Evolutionary conservation across 2,329 filamentous ascomycete genomes (phyloP).

Genomic region (Gnomoniopsis smithogilvyi): DNA sequence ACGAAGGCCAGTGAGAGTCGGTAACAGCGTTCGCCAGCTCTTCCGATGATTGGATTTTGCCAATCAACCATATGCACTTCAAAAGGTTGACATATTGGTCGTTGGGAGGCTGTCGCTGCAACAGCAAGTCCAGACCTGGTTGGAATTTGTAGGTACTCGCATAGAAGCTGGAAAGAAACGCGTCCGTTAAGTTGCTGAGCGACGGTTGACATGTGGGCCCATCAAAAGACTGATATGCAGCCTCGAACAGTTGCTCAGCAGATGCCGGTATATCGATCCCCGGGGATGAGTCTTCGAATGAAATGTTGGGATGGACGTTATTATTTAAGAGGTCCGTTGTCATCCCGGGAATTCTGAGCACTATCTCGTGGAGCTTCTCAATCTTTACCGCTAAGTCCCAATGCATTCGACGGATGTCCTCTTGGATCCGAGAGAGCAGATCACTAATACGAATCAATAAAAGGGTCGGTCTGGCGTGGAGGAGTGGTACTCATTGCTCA

Average conservation of each 20-base stretch:
- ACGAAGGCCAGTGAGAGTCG: constrained; percentile 34
- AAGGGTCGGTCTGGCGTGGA: not conserved
- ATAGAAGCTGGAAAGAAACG: constrained; percentile 29
- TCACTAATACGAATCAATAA: constrained; percentile 23
- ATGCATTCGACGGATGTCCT: constrained; percentile 21
- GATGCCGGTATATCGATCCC: not conserved
- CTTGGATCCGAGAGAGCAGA: constrained; percentile 27
- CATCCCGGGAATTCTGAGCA: constrained; percentile 15
- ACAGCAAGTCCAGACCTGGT: constrained; percentile 24
- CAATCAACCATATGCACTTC: constrained; percentile 32
- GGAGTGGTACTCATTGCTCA: constrained; percentile 20
- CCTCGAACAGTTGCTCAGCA: not conserved
- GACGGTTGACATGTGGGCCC: constrained; percentile 20
- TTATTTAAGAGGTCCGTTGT: not conserved
- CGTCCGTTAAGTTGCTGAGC: constrained; percentile 28
- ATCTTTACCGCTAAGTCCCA: constrained; percentile 19
- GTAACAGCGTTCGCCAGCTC: constrained; percentile 15
- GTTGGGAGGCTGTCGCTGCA: constrained; percentile 20
- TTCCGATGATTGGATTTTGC: constrained; percentile 13
- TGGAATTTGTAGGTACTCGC: constrained; percentile 23
- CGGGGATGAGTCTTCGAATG: not conserved
- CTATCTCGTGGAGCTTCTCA: constrained; percentile 19
- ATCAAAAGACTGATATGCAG: not conserved
- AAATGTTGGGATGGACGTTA: not conserved
- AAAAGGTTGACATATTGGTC: constrained; percentile 30